These are phyloP conservation scores for Cyberlindnera saturnus DNA, from an alignment of 805 yeast genomes.

Conservation along the genomic window DNA sequence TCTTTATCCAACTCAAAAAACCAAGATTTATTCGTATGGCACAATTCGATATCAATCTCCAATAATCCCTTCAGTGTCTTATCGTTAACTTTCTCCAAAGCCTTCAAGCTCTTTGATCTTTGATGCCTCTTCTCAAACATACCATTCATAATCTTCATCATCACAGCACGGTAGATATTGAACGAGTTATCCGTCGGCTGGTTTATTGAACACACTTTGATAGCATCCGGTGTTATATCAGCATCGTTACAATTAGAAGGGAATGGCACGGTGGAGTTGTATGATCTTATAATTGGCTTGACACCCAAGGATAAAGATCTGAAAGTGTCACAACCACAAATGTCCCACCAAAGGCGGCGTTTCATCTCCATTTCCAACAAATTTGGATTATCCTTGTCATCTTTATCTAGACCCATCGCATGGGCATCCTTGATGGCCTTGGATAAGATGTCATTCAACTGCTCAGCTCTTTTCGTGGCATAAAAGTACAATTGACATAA, in stretches of 20 bases:
- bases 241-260: constrained; percentile 28
- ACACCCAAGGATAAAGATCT: constrained; percentile 21
- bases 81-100: constrained; percentile 15
- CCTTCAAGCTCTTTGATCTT: constrained; percentile 10
- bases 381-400: constrained; percentile 19
- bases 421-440: constrained; percentile 21
- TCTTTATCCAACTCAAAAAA: constrained; percentile 21
- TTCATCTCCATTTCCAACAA: constrained; percentile 25
- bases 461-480: constrained; percentile 24
- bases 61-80: constrained; percentile 20
- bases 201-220: constrained; percentile 14
- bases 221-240: constrained; percentile 22
- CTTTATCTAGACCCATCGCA: constrained; percentile 22
- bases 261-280: constrained; percentile 24
- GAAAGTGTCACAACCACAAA: constrained; percentile 25
- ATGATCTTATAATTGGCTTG: constrained; percentile 20
- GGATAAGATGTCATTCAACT: constrained; percentile 17
- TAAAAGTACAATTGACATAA: constrained; percentile 24
- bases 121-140: constrained; percentile 21
- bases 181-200: constrained; percentile 25
- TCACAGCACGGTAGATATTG: constrained; percentile 22
- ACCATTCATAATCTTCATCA: constrained; percentile 24
- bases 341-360: constrained; percentile 28
- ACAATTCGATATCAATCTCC: constrained; percentile 22
- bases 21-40: constrained; percentile 21